Conservation (phyloP, 495 filamentous ascomycete species). For the Tuber aestivum region DNA sequence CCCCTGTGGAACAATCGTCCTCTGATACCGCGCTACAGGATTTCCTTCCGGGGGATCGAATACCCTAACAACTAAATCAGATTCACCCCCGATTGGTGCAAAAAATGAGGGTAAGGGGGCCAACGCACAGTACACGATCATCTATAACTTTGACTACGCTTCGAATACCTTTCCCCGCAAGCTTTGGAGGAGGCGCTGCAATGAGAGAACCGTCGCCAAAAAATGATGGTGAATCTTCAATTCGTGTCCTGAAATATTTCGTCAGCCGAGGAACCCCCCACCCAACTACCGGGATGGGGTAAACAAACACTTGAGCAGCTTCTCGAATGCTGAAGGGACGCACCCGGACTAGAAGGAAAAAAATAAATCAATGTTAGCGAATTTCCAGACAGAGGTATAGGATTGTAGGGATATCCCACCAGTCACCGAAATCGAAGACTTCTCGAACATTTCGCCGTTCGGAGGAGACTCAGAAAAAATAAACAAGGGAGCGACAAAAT, state of each 20-base stretch:
- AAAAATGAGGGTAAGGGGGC: background rate
- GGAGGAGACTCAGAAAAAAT: background rate
- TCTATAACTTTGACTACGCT: slow-evolving; percentile 94
- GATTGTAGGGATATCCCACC: slow-evolving; percentile 43
- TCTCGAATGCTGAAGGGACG: slow-evolving; percentile 84
- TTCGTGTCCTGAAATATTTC: slow-evolving; percentile 53
- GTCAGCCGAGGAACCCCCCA: slow-evolving; percentile 18
- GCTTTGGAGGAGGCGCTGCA: slow-evolving; percentile 71
- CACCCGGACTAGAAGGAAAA: slow-evolving; percentile 63
- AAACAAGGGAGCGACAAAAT: background rate
- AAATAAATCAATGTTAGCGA: slow-evolving; percentile 18
- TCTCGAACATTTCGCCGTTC: slow-evolving; percentile 30
- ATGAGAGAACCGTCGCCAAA: slow-evolving; percentile 92
- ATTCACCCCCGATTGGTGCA: slow-evolving; percentile 30
- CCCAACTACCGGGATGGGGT: background rate
- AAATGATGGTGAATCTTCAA: slow-evolving; percentile 83
- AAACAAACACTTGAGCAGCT: slow-evolving; percentile 58
- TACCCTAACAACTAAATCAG: slow-evolving; percentile 54
- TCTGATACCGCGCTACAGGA: slow-evolving; percentile 83
- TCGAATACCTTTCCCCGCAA: slow-evolving; percentile 78
- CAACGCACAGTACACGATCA: slow-evolving; percentile 83
- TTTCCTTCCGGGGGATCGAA: slow-evolving; percentile 98
- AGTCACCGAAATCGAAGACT: slow-evolving; percentile 61
- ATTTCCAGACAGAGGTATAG: background rate
- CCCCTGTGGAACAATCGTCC: slow-evolving; percentile 72